A percentile compares a stretch with the other conserved stretches of the same genome.
These are phyloP conservation scores for Pseudonitzschia multiseries DNA, from an alignment of 108 stramenopile species.

Conservation along the genomic window DNA sequence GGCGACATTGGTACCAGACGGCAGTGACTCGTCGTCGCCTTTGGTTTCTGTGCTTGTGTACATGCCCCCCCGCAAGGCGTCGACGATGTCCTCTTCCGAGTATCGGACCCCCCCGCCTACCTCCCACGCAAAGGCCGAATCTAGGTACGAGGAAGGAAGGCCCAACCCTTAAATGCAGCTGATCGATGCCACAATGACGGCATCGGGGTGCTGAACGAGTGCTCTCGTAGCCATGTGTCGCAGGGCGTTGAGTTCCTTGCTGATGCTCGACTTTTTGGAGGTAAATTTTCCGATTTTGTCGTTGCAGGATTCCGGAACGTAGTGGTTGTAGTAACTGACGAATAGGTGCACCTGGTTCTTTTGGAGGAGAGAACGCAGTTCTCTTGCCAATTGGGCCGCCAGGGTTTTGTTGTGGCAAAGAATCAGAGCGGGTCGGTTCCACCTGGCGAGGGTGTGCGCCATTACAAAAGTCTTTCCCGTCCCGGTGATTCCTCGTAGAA, in stretches of 20 bases:
- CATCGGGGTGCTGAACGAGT: constrained; percentile 56
- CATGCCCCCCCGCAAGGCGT: not conserved
- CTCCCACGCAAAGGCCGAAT: constrained; percentile 36
- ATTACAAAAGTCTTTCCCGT: constrained; percentile 83
- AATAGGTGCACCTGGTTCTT: constrained; percentile 71
- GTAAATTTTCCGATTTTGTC: constrained; percentile 55
- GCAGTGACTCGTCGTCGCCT: not conserved
- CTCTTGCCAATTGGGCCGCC: constrained; percentile 77
- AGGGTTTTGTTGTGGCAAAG: constrained; percentile 85
- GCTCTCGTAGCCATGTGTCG: constrained; percentile 74
- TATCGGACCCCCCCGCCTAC: constrained; percentile 15
- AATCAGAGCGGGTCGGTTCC: constrained; percentile 58
- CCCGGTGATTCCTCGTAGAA: constrained; percentile 53
- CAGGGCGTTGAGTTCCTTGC: constrained; percentile 68
- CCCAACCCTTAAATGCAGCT: constrained; percentile 86
- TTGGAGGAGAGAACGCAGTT: constrained; percentile 55
- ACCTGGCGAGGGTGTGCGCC: constrained; percentile 60
- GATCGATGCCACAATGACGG: constrained; percentile 77
- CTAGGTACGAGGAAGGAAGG: constrained; percentile 67
- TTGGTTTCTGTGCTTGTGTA: not conserved
- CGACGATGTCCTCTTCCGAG: constrained; percentile 17
- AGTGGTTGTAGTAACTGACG: constrained; percentile 77
- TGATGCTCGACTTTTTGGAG: constrained; percentile 68
- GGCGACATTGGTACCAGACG: not conserved
- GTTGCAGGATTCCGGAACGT: constrained; percentile 66